These are phyloP conservation scores for Cryptomeria japonica DNA, from an alignment of 75 land plant species.

Conservation along the genomic window DNA sequence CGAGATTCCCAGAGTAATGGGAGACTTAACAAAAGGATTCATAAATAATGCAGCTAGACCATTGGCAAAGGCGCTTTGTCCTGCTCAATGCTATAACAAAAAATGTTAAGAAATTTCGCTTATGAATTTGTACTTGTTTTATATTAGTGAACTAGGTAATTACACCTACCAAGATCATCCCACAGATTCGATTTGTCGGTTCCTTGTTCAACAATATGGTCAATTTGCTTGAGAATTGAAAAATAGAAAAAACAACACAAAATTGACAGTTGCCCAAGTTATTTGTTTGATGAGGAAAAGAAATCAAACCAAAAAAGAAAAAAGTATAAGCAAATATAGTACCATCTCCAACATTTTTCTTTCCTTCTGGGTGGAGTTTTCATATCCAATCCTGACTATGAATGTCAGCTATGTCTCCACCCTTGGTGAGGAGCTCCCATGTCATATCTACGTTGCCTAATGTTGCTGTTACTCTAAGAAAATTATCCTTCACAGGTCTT, in stretches of 20 bases:
- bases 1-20: neutral
- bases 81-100: neutral
- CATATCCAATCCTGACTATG: neutral
- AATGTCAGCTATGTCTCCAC: neutral
- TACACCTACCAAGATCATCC: neutral
- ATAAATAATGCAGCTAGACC: neutral
- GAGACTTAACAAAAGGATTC: neutral
- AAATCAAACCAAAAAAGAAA: neutral
- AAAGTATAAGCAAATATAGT: neutral
- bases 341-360: neutral
- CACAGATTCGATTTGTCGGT: neutral
- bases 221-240: neutral
- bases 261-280: neutral
- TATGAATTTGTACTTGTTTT: too few relatives aligned
- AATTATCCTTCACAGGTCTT: neutral
- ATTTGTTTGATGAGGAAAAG: neutral
- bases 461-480: neutral
- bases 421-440: neutral
- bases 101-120: neutral
- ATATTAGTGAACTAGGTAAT: neutral
- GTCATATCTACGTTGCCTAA: neutral
- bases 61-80: neutral
- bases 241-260: neutral
- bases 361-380: neutral
- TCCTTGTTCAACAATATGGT: neutral